phyloP scores from a whole-genome alignment of 371 early-diverging fungal species.

The Aphelidium insulamus region DNA sequence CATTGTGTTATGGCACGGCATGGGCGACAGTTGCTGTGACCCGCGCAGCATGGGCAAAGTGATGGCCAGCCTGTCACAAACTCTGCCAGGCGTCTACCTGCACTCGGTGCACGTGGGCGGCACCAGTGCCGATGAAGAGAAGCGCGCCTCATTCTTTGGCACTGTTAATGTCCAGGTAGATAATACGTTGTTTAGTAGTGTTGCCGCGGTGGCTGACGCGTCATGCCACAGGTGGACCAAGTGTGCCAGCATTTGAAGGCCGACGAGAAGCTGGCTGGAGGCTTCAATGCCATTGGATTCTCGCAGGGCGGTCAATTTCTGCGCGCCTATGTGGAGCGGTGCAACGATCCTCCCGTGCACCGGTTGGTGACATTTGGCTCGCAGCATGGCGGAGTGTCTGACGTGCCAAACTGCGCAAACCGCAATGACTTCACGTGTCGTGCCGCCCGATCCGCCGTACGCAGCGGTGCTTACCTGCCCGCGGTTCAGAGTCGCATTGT shows the following conservation, averaged over 20 bases:
- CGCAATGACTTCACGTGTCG: slow-evolving; percentile 23
- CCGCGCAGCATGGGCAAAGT: slow-evolving; percentile 37
- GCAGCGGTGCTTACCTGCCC: slow-evolving; percentile 46
- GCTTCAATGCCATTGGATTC: slow-evolving; percentile 84
- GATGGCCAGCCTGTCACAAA: slow-evolving; percentile 16
- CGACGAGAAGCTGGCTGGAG: slow-evolving; percentile 29
- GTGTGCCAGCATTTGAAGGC: slow-evolving; percentile 30
- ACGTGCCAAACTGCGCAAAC: slow-evolving; percentile 47
- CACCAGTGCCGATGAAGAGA: slow-evolving; percentile 33
- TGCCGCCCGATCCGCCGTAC: slow-evolving; percentile 37
- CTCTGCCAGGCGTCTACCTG: slow-evolving; percentile 41
- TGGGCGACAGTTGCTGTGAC: slow-evolving; percentile 73
- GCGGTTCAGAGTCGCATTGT: slow-evolving; percentile 58
- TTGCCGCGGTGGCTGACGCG: neutral
- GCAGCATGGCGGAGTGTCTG: slow-evolving; percentile 61
- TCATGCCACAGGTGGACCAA: slow-evolving; percentile 15
- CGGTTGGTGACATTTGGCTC: slow-evolving; percentile 69
- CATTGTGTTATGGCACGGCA: slow-evolving; percentile 70
- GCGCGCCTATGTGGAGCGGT: slow-evolving; percentile 55
- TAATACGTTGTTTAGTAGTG: neutral
- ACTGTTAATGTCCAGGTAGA: slow-evolving; percentile 41
- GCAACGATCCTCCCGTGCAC: slow-evolving; percentile 44
- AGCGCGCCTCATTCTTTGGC: slow-evolving; percentile 66
- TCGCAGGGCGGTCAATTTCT: slow-evolving; percentile 59
- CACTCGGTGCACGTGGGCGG: slow-evolving; percentile 48